Base-by-base conservation (phyloP, 495 filamentous ascomycete species). In the Tetracladium setigerum region DNA sequence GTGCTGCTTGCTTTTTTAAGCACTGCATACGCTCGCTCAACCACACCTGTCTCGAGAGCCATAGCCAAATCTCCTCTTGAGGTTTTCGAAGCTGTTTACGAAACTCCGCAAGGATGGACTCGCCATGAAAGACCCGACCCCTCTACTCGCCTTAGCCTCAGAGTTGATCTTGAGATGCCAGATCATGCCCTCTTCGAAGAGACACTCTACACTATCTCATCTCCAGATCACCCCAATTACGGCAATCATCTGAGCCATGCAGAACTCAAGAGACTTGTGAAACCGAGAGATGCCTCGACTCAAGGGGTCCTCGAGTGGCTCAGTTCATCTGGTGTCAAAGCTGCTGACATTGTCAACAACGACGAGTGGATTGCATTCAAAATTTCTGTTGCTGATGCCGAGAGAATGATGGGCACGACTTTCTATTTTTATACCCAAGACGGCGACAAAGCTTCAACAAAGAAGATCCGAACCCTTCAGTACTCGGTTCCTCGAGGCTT, bases 171-270 rank as follows among this genome's bases (percentile, higher is more conserved):
- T 24, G 45, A 57, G 17, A 65, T 73, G 49, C 58, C 67, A 30
- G 71, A 70, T 33, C 61, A 66, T 31, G 63, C 54, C 7, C 59
- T 68, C 13, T 74, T 82, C 40, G 76, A 83, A 49, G 63, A 76
- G 52, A 71, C 61, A 17, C 67, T 81, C 11, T 60, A 74, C 30
- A 67, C 74, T 3, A 63, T 84, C 18, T 77, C 76, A 6, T 76
- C 73, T 7, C 80, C 78, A 15, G 64, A 62, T 5, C 67, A 77
- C 47, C 56, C 64, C 0, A 67, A 49, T 11, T 83, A 82, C 61
- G 77, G 78, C 11, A 57, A 72, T 38, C 72, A 81, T 47, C 69
- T 84, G 68, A 74, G 66, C 41, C 63, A 67, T 10, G 67, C 73
- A 14, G 65, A 75, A 45, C 46, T 77, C 18, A 61, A 63, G 38